phyloP scores from a whole-genome alignment of 768 basidiomycete species.

The Pleurotus pulmonarius region DNA sequence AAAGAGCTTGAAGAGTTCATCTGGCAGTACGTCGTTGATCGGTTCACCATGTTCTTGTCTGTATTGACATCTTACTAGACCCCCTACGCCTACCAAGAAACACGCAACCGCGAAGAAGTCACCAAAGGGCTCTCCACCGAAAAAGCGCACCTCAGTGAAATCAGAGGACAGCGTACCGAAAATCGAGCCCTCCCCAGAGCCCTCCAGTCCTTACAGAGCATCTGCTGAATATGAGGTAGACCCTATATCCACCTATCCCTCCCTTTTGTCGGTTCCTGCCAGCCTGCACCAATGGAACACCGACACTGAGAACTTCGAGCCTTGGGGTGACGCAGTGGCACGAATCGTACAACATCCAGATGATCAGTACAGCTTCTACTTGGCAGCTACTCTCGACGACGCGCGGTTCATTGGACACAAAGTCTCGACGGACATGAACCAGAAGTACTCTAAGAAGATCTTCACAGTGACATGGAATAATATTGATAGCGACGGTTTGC shows the following conservation, averaged over 20 bases:
- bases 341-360: constrained; percentile 45
- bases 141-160: background rate
- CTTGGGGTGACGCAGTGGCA: constrained; percentile 48
- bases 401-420: constrained; percentile 56
- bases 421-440: constrained; percentile 68
- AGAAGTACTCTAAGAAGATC: constrained; percentile 57
- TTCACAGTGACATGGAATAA: constrained; percentile 89
- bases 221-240: background rate
- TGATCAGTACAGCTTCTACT: constrained; percentile 51
- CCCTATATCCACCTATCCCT: constrained; percentile 9
- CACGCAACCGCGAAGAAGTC: background rate
- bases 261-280: constrained; percentile 40
- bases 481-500: constrained; percentile 43
- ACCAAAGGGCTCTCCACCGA: background rate
- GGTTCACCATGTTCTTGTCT: background rate
- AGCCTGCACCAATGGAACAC: constrained; percentile 63
- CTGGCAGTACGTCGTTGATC: constrained; percentile 59
- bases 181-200: background rate
- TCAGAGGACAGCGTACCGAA: background rate
- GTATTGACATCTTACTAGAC: constrained; percentile 20
- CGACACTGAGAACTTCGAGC: constrained; percentile 42
- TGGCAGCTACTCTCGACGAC: constrained; percentile 49
- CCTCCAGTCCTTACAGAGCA: background rate
- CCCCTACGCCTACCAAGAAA: constrained; percentile 20
- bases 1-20: constrained; percentile 75